A percentile compares a stretch with the other conserved stretches of the same genome.
These are phyloP conservation scores for Podaxis sp. DNA, from an alignment of 768 basidiomycete genomes.

Conservation along the genomic window DNA sequence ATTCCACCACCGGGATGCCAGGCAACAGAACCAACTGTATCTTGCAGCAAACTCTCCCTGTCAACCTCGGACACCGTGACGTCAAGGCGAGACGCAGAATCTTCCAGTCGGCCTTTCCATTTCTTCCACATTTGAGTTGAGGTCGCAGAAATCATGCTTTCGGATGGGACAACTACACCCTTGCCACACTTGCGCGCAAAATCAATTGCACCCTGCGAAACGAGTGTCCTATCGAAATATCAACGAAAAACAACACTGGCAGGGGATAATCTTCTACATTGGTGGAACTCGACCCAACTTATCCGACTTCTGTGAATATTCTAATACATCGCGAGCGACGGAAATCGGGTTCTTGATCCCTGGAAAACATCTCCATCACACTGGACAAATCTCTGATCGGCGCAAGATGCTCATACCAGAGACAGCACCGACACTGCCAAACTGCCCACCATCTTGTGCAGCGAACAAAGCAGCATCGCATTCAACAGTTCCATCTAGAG, in stretches of 20 bases:
- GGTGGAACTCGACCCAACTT: constrained; percentile 66
- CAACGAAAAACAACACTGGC: background rate
- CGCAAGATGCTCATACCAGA: constrained; percentile 38
- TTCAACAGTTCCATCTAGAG: constrained; percentile 68
- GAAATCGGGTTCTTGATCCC: constrained; percentile 70
- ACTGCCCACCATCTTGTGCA: constrained; percentile 23
- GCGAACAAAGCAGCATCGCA: constrained; percentile 81
- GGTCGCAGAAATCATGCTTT: constrained; percentile 44
- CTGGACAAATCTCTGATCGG: background rate
- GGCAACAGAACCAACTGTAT: constrained; percentile 80
- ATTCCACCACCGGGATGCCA: constrained; percentile 40
- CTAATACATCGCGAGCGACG: constrained; percentile 53
- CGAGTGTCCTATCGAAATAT: constrained; percentile 47
- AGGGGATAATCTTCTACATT: constrained; percentile 37
- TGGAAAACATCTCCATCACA: constrained; percentile 17
- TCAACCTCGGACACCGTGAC: constrained; percentile 2
- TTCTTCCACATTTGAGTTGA: constrained; percentile 52
- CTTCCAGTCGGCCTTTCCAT: constrained; percentile 50
- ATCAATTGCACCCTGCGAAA: constrained; percentile 50
- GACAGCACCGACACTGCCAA: constrained; percentile 73
- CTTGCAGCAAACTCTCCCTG: constrained; percentile 43
- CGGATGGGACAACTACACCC: constrained; percentile 32
- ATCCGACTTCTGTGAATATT: constrained; percentile 42
- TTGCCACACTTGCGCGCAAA: constrained; percentile 38
- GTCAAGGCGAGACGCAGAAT: background rate